A percentile compares a stretch with the other conserved stretches of the same genome.
Conservation (phyloP, 1,284 basidiomycete species). For the Puccinia coronata region DNA sequence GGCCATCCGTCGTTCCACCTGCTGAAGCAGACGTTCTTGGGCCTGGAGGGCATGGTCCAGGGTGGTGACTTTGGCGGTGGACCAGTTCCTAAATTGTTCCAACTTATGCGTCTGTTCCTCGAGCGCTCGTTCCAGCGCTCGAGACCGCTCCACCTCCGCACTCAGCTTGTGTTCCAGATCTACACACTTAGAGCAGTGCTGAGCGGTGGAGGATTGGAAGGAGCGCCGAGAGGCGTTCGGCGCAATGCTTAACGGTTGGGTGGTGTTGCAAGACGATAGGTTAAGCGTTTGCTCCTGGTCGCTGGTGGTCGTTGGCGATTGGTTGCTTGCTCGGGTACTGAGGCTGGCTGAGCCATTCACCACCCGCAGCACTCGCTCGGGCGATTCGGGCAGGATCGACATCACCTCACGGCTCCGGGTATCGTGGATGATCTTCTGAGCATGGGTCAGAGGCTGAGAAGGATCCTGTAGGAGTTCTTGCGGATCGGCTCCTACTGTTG, state of each 20-base stretch:
- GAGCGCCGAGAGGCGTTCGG: neutral
- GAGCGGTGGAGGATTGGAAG: neutral
- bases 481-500: neutral
- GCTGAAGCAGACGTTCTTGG: conserved; percentile 32
- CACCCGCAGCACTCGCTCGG: conserved; percentile 24
- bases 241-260: neutral
- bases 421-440: conserved; percentile 14
- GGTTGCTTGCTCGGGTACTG: conserved; percentile 16
- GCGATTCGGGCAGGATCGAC: neutral
- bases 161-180: conserved; percentile 9
- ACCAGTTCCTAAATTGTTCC: conserved; percentile 41
- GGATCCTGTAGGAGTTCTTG: neutral
- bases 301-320: neutral
- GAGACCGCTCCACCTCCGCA: neutral
- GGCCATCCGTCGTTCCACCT: conserved; percentile 22
- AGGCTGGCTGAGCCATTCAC: conserved; percentile 30
- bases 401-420: neutral
- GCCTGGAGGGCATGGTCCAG: conserved; percentile 30
- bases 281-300: neutral
- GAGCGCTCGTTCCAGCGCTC: conserved; percentile 8
- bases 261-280: neutral
- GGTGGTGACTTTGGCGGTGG: conserved; percentile 39
- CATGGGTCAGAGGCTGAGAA: neutral
- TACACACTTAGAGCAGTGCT: conserved; percentile 15
- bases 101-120: conserved; percentile 24